phyloP scores from a whole-genome alignment of 768 basidiomycete species.

The Lyophyllum semitale region DNA sequence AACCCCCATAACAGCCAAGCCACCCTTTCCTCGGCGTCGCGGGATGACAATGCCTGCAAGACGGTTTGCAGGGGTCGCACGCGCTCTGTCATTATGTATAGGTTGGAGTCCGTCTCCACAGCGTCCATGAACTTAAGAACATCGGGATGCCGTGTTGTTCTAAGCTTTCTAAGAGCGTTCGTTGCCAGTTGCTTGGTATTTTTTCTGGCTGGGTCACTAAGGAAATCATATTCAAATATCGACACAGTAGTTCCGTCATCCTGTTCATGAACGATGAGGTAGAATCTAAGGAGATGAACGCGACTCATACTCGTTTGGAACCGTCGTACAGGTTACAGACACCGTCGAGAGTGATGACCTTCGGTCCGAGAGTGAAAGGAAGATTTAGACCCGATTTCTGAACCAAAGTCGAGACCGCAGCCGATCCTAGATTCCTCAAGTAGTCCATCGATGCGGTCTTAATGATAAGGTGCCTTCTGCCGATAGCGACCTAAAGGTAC shows the following conservation, averaged over 20 bases:
- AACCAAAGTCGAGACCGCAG: constrained; percentile 87
- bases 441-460: constrained; percentile 64
- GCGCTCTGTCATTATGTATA: constrained; percentile 95
- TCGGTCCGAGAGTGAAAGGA: constrained; percentile 82
- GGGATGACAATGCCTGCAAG: constrained; percentile 63
- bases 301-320: constrained; percentile 70
- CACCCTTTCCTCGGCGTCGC: constrained; percentile 65
- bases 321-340: constrained; percentile 90
- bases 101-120: constrained; percentile 82
- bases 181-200: constrained; percentile 75
- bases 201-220: constrained; percentile 57
- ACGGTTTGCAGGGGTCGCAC: constrained; percentile 72
- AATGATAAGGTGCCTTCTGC: not conserved
- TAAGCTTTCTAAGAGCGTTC: constrained; percentile 88
- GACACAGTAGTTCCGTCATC: constrained; percentile 87
- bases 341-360: constrained; percentile 65
- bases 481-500: not conserved
- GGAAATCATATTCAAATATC: constrained; percentile 89
- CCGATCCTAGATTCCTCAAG: constrained; percentile 77
- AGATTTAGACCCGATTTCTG: constrained; percentile 90
- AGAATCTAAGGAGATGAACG: constrained; percentile 9
- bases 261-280: constrained; percentile 40
- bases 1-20: constrained; percentile 96
- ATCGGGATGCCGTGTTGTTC: constrained; percentile 93
- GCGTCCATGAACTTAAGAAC: constrained; percentile 95